These are phyloP conservation scores for Mycosphaerella sp. DNA, from an alignment of 2,329 filamentous ascomycete genomes.

Conservation along the genomic window DNA sequence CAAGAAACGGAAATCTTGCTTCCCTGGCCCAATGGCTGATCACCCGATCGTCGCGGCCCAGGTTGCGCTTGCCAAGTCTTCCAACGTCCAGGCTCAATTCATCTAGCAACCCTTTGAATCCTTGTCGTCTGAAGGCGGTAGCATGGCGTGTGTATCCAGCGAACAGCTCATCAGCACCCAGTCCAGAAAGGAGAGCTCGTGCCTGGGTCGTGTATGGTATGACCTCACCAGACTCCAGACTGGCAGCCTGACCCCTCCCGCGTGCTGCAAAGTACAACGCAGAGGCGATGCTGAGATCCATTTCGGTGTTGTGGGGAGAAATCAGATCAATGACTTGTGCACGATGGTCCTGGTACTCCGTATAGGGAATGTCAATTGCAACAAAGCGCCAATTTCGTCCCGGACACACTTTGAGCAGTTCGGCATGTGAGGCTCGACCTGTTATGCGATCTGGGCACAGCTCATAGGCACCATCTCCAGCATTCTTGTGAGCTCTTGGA, in stretches of 20 bases:
- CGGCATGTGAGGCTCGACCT: slow-evolving; percentile 70
- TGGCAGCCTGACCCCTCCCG: slow-evolving; percentile 45
- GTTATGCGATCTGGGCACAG: slow-evolving; percentile 86
- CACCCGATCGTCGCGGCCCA: slow-evolving; percentile 87
- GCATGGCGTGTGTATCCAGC: slow-evolving; percentile 84
- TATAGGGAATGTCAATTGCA: slow-evolving; percentile 74
- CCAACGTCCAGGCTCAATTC: slow-evolving; percentile 81
- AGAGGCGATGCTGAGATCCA: slow-evolving; percentile 91
- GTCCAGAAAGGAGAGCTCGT: slow-evolving; percentile 79
- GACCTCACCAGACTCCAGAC: background rate
- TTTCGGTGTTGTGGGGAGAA: slow-evolving; percentile 91
- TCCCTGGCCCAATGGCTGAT: slow-evolving; percentile 87
- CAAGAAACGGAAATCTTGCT: slow-evolving; percentile 82
- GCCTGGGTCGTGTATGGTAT: slow-evolving; percentile 59
- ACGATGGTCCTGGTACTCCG: slow-evolving; percentile 64
- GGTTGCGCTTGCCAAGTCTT: slow-evolving; percentile 84
- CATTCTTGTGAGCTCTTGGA: slow-evolving; percentile 54
- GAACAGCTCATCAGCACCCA: slow-evolving; percentile 94
- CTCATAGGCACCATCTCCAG: slow-evolving; percentile 55
- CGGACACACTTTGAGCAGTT: slow-evolving; percentile 64
- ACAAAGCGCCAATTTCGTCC: slow-evolving; percentile 75
- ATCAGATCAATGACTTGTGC: slow-evolving; percentile 68
- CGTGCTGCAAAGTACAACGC: slow-evolving; percentile 93
- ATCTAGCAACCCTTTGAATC: slow-evolving; percentile 65
- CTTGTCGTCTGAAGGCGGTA: slow-evolving; percentile 62